These are phyloP conservation scores for Terfezia claveryi DNA, from an alignment of 495 filamentous ascomycete genomes.

Conservation along the genomic window DNA sequence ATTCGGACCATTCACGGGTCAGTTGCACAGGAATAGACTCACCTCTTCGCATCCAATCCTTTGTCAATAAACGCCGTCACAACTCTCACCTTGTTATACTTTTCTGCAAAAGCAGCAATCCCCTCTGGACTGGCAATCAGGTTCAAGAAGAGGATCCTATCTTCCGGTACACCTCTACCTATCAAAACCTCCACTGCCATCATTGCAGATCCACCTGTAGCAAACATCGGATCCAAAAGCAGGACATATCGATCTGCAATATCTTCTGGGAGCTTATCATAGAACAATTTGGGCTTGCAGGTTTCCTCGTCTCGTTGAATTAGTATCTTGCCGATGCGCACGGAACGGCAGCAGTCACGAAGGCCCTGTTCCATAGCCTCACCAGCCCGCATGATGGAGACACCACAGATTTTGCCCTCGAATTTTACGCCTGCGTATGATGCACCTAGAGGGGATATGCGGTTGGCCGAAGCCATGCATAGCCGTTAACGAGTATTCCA, in stretches of 20 bases:
- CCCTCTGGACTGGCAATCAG: constrained; percentile 88
- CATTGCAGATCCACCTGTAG: constrained; percentile 91
- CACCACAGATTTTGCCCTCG: constrained; percentile 93
- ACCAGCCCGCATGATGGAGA: constrained; percentile 93
- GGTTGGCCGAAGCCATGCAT: not conserved
- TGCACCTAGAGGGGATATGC: constrained; percentile 34
- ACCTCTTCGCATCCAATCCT: constrained; percentile 95
- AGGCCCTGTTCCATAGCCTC: constrained; percentile 97
- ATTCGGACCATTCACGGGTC: not conserved
- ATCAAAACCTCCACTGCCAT: constrained; percentile 89
- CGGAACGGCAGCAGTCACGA: constrained; percentile 85
- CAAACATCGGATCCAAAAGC: constrained; percentile 96
- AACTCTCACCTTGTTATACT: constrained; percentile 76
- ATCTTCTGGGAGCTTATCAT: constrained; percentile 88
- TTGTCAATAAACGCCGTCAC: constrained; percentile 95
- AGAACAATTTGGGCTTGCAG: constrained; percentile 72
- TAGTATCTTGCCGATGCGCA: constrained; percentile 92
- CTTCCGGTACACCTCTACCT: constrained; percentile 74
- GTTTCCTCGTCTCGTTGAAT: constrained; percentile 97
- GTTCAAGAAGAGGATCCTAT: constrained; percentile 87
- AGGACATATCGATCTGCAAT: constrained; percentile 83
- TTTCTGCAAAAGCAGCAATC: constrained; percentile 67
- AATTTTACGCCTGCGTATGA: constrained; percentile 84
- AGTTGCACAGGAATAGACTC: constrained; percentile 15
- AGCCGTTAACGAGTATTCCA: no score